Evolutionary conservation across 106 monocot genomes (phyloP).

Genomic region (Acorus calamus): DNA sequence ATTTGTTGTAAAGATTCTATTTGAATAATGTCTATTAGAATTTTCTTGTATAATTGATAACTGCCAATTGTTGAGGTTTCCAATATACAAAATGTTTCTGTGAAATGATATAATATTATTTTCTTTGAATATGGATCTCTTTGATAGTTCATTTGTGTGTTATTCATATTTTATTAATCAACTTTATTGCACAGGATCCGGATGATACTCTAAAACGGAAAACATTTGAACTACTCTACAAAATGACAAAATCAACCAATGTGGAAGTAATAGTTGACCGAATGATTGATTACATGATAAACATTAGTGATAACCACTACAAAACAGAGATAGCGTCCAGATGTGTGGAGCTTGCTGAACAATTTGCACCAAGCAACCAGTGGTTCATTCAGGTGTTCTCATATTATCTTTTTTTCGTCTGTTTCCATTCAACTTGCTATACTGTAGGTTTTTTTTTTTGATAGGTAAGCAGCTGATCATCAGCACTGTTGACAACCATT

Average conservation of each 20-base stretch:
- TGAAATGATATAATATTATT: neutral
- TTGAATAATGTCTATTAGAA: no score
- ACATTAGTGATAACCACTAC: constrained; percentile 83
- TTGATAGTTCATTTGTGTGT: constrained; percentile 6
- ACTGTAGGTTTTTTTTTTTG: neutral
- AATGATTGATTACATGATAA: constrained; percentile 99
- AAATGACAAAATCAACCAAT: constrained; percentile 97
- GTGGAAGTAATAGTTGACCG: constrained; percentile 99
- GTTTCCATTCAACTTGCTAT: neutral
- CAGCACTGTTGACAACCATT: no score
- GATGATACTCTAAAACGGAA: constrained; percentile 97
- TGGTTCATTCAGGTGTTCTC: constrained; percentile 92
- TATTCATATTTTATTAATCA: neutral
- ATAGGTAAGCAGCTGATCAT: neutral
- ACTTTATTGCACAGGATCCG: constrained; percentile 44
- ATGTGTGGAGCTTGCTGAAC: constrained; percentile 99
- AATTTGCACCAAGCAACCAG: constrained; percentile 95
- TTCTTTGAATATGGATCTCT: neutral
- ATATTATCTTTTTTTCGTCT: neutral
- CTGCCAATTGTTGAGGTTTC: no score
- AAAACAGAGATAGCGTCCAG: constrained; percentile 98
- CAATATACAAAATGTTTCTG: neutral
- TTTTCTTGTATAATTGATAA: no score
- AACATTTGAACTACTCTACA: constrained; percentile 92
- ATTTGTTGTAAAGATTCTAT: no score